phyloP scores from a whole-genome alignment of 352 stramenopile genomes.

The Saprolegnia diclina region DNA sequence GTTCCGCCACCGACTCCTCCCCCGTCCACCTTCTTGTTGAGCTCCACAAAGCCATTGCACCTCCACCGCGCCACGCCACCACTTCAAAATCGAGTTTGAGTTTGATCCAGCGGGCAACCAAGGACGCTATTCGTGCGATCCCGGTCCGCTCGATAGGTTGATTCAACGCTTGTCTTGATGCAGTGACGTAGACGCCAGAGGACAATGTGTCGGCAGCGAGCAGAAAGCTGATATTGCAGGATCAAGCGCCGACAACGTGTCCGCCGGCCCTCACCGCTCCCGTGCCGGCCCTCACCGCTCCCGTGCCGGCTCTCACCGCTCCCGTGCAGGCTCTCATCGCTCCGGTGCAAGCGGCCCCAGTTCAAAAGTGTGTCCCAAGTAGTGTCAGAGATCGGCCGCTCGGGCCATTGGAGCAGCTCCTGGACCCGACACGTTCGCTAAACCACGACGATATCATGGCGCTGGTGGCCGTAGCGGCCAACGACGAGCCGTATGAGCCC shows the following conservation, averaged over 20 bases:
- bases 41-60: background rate
- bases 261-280: background rate
- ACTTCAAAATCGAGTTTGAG: background rate
- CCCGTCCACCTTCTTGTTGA: background rate
- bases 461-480: background rate
- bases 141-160: background rate
- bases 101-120: background rate
- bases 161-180: background rate
- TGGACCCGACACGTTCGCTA: background rate
- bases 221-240: background rate
- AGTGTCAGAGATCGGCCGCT: background rate
- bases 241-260: background rate
- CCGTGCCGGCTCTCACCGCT: too few relatives aligned
- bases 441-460: conserved; percentile 15
- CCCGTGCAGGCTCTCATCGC: background rate
- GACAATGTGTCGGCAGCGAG: background rate
- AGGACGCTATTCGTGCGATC: background rate
- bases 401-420: background rate
- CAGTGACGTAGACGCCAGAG: background rate
- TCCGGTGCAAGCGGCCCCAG: background rate
- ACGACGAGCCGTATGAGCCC: too few relatives aligned
- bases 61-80: background rate
- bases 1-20: background rate
- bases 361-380: background rate
- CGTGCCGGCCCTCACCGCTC: too few relatives aligned